Evolutionary conservation across 2,329 filamentous ascomycete genomes (phyloP), one percentile per base, ranked within the genome.

Genomic region (Venturia aucupariae): DNA sequence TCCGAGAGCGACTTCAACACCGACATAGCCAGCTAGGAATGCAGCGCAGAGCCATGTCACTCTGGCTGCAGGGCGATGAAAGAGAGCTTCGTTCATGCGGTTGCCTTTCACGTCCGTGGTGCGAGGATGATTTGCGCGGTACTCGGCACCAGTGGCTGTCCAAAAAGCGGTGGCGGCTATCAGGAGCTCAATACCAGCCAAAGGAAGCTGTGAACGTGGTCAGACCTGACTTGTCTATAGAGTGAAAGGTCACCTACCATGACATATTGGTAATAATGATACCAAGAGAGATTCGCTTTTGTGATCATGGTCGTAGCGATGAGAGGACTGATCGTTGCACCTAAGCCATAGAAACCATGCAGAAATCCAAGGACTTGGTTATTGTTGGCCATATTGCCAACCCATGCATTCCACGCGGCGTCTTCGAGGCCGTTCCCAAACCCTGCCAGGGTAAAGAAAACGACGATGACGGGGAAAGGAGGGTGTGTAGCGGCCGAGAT

Each of bases 11-110:
- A 91, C 88, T 75, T 96, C 91, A 6, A 84, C 82, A 4, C 91
- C 91, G 0, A 93, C 87, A 70, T 95, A 95, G 10, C 85, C 84
- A 4, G 95, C 81, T 17, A 95, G 77, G 72, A 95, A 95, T 1
- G 88, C 66, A 2, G 90, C 82, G 54, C 85, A 80, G n/a, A 90
- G 78, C 88, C 89, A 92, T 3, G 88, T 88, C 3, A 89, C 80
- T n/a, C 79, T 74, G 2, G 80, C 79, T 42, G 76, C 72, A 1
- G 79, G 79, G 38, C 72, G 68, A 17, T 72, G 74, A 46, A 76
- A 71, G n/a, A 86, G 73, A 0, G 81, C 79, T 70, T 81, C 77
- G 68, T 78, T 77, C 72, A 83, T 77, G 48, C 80, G 68, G 74
- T 84, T 75, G 71, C 82, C 71, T 72, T 75, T 75, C 8, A 74